Evolutionary conservation across 768 basidiomycete genomes (phyloP).

Genomic region (Cystofilobasidium bisporidii): DNA sequence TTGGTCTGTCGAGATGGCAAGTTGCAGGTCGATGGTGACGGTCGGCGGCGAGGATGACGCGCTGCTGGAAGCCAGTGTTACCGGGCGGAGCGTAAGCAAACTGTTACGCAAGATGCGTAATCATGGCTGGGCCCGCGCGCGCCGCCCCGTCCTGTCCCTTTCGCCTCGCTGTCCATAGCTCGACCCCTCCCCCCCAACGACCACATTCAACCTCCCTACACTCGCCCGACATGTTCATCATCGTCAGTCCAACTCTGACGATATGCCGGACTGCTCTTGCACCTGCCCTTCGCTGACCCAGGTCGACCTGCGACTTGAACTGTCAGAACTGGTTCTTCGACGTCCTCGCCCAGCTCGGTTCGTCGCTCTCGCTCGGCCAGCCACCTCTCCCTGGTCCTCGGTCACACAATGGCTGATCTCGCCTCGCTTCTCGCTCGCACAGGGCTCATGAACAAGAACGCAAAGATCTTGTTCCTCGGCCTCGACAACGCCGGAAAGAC

Average conservation of each 20-base stretch:
- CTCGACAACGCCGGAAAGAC: slow-evolving; percentile 99
- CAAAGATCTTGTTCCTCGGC: slow-evolving; percentile 98
- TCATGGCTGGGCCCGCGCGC: too few species aligned
- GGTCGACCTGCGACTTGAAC: not conserved
- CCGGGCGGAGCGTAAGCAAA: too few species aligned
- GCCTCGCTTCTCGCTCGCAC: not conserved
- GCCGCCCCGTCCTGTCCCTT: too few species aligned
- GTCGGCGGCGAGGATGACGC: too few species aligned
- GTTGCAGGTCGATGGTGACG: too few species aligned
- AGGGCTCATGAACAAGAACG: slow-evolving; percentile 60
- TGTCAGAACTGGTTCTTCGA: slow-evolving; percentile 89
- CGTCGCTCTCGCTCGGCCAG: slow-evolving; percentile 32
- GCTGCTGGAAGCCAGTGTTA: too few species aligned
- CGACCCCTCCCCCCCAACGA: not conserved
- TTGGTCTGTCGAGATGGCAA: too few species aligned
- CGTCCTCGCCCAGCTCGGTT: slow-evolving; percentile 84
- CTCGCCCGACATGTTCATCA: slow-evolving; percentile 24
- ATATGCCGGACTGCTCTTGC: too few species aligned
- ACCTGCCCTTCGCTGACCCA: not conserved
- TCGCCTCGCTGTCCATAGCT: too few species aligned
- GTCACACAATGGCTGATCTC: not conserved
- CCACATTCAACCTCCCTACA: not conserved
- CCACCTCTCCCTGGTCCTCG: not conserved
- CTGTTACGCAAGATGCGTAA: too few species aligned
- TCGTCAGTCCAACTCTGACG: not conserved